These are phyloP conservation scores for Paecilomyces niveus DNA, from an alignment of 2,329 filamentous ascomycete species.

Conservation along the genomic window DNA sequence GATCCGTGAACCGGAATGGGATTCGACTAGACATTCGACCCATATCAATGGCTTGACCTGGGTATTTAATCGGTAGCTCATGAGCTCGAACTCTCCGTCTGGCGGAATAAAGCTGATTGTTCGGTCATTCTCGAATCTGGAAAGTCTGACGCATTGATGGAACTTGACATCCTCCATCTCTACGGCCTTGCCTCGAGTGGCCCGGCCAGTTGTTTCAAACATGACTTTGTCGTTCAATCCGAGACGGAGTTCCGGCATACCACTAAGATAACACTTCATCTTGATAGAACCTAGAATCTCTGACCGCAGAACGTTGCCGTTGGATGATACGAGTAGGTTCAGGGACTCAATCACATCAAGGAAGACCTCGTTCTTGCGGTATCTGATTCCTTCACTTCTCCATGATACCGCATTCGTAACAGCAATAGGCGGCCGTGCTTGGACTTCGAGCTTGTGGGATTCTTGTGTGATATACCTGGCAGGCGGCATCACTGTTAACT, in stretches of 20 bases:
- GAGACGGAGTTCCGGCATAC: constrained; percentile 92
- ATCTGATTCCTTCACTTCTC: constrained; percentile 95
- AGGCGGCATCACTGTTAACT: constrained; percentile 2
- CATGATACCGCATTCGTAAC: constrained; percentile 98
- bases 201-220: constrained; percentile 95
- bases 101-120: constrained; percentile 99
- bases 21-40: constrained; percentile 97
- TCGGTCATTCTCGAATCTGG: constrained; percentile 94
- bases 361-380: constrained; percentile 99
- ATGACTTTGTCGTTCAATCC: constrained; percentile 99
- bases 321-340: constrained; percentile 88
- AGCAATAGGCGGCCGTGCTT: constrained; percentile 90
- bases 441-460: constrained; percentile 95
- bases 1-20: constrained; percentile 87
- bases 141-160: constrained; percentile 93
- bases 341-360: constrained; percentile 94
- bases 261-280: constrained; percentile 99
- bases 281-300: constrained; percentile 97
- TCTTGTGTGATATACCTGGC: constrained; percentile 89
- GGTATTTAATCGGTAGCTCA: constrained; percentile 98
- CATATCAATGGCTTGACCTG: constrained; percentile 98
- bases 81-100: constrained; percentile 97
- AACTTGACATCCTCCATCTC: constrained; percentile 99
- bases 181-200: constrained; percentile 90
- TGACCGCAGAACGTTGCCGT: constrained; percentile 88